Percentiles rank a stretch among this genome's conserved stretches.
These are phyloP conservation scores for Amaranthus hypochondriacus DNA, from an alignment of 148 eudicot genomes.

Conservation along the genomic window DNA sequence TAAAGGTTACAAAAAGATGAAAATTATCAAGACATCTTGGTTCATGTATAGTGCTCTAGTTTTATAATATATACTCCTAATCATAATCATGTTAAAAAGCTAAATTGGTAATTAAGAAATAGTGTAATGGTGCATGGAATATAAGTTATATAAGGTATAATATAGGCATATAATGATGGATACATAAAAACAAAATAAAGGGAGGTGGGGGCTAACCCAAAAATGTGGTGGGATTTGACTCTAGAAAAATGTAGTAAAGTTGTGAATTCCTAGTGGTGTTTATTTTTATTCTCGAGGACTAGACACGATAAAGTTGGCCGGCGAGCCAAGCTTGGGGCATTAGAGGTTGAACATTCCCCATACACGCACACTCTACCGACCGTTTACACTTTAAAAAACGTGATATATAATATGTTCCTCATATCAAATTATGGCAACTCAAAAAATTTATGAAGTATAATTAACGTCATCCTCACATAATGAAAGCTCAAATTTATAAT, in stretches of 20 bases:
- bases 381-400: not conserved
- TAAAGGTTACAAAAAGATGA: not conserved
- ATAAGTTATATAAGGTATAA: not conserved
- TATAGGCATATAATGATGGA: constrained; percentile 4
- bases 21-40: constrained; percentile 14
- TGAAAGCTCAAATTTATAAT: too few species aligned
- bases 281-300: not conserved
- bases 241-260: constrained; percentile 1
- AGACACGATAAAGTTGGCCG: constrained; percentile 15
- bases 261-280: not conserved
- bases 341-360: not conserved
- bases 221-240: constrained; percentile 2
- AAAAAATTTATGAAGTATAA: too few species aligned
- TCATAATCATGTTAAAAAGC: not conserved
- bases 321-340: not conserved
- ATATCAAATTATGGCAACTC: too few species aligned
- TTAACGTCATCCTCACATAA: too few species aligned
- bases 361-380: not conserved
- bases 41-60: not conserved
- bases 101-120: not conserved
- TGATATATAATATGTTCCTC: too few species aligned
- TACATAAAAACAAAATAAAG: not conserved
- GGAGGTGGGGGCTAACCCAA: not conserved
- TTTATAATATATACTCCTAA: not conserved
- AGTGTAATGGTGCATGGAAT: constrained; percentile 6